Conservation (phyloP, 2,329 filamentous ascomycete species). For the Elsinoe perseae region DNA sequence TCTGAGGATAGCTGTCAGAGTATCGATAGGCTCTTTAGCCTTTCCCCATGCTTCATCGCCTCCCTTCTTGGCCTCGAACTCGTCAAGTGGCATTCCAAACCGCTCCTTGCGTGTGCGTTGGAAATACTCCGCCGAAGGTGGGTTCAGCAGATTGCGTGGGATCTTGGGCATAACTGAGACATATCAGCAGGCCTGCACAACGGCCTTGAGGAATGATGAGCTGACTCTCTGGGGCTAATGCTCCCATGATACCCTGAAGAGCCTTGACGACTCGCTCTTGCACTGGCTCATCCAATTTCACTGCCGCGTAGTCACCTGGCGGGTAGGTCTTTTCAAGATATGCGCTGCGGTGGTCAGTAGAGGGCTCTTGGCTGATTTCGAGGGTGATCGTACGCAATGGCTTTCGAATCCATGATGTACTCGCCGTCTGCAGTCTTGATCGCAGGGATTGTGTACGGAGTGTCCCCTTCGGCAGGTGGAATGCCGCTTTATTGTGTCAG, state of each 20-base stretch:
- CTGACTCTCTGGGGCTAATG: background rate
- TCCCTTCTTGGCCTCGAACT: constrained; percentile 38
- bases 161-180: constrained; percentile 42
- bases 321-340: constrained; percentile 48
- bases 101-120: constrained; percentile 41
- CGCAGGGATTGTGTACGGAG: constrained; percentile 49
- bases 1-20: constrained; percentile 41
- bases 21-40: constrained; percentile 33
- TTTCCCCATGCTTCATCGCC: constrained; percentile 45
- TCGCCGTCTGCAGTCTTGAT: constrained; percentile 49
- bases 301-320: background rate
- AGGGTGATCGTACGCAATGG: constrained; percentile 44
- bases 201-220: background rate
- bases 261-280: constrained; percentile 36
- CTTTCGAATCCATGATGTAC: constrained; percentile 56
- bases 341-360: constrained; percentile 49
- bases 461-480: constrained; percentile 15
- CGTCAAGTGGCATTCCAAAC: constrained; percentile 47
- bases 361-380: constrained; percentile 17
- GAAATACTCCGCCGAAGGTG: constrained; percentile 50
- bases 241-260: constrained; percentile 22
- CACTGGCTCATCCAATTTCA: constrained; percentile 26
- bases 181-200: constrained; percentile 6
- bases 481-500: constrained; percentile 31
- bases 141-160: constrained; percentile 45